Evolutionary conservation across 176 grass and related monocot species (phyloP), one percentile per base, ranked within the genome.

Genomic region (Avena atlantica): DNA sequence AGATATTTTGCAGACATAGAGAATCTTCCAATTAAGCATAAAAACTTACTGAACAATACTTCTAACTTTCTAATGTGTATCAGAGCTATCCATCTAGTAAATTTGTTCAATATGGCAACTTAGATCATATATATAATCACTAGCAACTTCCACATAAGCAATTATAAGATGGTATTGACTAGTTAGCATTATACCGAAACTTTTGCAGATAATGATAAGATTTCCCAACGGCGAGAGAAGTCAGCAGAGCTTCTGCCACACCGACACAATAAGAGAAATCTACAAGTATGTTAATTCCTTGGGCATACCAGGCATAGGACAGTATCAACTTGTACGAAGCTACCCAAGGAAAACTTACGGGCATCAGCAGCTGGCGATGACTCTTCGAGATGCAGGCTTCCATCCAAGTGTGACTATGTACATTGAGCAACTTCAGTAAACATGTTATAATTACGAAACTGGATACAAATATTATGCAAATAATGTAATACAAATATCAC

Each of bases 181-280:
- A 80, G 53, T 13, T 65, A 45, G 59, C 31, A 82, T 27, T 52
- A 16, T 14, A 71, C 6, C 15, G 29, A 9, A 9, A 68, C 15
- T 74, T 75, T 1, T 90, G 86, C 83, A 95, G 93, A 56, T 95
- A 68, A 63, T 95, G 91, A 91, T 95, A 91, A 91, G 93, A 73
- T 89, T 95, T 59, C 93, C 93, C 50, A 93, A 95, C 49, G 91
- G 93, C 4, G 88, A 95, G 75, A 93, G 91, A 44, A 86, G 53
- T 9, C 82, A 78, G 50, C 88, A 92, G 76, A 88, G 25, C 31
- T 95, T 95, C 76, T 29, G 11, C 44, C 83, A 80, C 17, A 91
- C 80, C 1, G 91, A 95, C 78, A 93, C 88, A 13, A 84, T 95
- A 76, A 84, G 88, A 81, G 86, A 87, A 12, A 69, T 95, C 75